Evolutionary conservation across 208 protist genomes (phyloP).

Genomic region (Trichomonas gallinae): DNA sequence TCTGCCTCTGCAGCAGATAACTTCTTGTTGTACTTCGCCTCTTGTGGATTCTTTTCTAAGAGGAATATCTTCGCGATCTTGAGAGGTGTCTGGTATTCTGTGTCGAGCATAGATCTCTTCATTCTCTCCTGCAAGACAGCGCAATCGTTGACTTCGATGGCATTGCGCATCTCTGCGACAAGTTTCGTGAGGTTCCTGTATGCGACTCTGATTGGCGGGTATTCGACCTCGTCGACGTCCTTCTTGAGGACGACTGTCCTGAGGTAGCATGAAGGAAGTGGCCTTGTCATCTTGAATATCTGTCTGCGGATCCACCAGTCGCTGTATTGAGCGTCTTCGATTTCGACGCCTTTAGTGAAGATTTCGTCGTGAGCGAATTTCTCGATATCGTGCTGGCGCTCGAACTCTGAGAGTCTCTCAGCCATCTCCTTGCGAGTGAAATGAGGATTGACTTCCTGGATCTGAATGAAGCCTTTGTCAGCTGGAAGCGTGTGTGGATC

Average conservation of each 20-base stretch:
- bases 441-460: not conserved
- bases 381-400: not conserved
- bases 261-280: not conserved
- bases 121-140: not conserved
- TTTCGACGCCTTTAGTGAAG: not conserved
- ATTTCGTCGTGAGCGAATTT: not conserved
- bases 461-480: not conserved
- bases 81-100: not conserved
- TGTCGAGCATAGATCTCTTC: not conserved
- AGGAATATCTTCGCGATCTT: not conserved
- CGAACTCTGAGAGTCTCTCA: not conserved
- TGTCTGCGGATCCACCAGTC: not conserved
- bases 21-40: not conserved
- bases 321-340: not conserved
- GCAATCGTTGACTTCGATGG: not conserved
- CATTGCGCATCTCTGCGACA: not conserved
- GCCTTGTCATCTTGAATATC: not conserved
- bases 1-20: not conserved
- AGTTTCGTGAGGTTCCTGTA: not conserved
- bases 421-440: not conserved
- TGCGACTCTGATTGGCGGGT: not conserved
- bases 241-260: not conserved
- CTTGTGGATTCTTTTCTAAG: not conserved
- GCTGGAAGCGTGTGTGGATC: not conserved
- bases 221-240: not conserved